Percentiles rank a stretch among this genome's conserved stretches.
Conservation (phyloP, 768 basidiomycete species). For the Agrocybe praecox region DNA sequence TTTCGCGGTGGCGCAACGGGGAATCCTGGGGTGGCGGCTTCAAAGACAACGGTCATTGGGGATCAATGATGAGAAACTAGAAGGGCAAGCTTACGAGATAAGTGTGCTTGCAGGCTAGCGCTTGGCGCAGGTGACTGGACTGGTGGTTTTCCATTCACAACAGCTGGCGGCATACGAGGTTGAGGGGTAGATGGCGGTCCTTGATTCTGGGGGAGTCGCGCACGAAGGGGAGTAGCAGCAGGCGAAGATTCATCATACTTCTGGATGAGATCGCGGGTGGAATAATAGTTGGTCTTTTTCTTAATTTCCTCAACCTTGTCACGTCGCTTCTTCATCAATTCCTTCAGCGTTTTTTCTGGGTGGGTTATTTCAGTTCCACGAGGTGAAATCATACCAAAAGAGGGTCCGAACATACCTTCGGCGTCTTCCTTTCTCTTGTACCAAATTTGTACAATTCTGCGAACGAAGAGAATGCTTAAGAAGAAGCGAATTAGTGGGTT, state of each 20-base stretch:
- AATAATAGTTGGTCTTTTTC: conserved; percentile 96
- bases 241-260: conserved; percentile 74
- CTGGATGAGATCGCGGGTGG: conserved; percentile 87
- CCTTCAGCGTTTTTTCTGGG: conserved; percentile 78
- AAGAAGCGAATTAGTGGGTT: conserved; percentile 8
- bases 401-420: conserved; percentile 59
- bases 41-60: conserved; percentile 7
- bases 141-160: conserved; percentile 18
- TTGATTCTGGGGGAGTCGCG: conserved; percentile 33
- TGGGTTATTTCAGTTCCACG: background rate
- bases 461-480: conserved; percentile 73
- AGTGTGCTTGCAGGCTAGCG: conserved; percentile 25
- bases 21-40: conserved; percentile 29
- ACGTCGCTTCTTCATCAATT: conserved; percentile 76
- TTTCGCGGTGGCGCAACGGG: conserved; percentile 57
- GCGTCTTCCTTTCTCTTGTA: conserved; percentile 77
- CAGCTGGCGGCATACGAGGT: conserved; percentile 26
- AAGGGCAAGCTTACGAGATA: conserved; percentile 25
- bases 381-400: background rate
- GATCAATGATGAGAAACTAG: background rate
- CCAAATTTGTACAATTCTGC: conserved; percentile 84
- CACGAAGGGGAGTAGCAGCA: conserved; percentile 43
- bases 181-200: conserved; percentile 32
- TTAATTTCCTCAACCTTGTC: conserved; percentile 94
- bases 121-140: conserved; percentile 23